Evolutionary conservation across 495 filamentous ascomycete genomes (phyloP), one percentile per base, ranked within the genome.

Genomic region (Apiosordaria backusii): DNA sequence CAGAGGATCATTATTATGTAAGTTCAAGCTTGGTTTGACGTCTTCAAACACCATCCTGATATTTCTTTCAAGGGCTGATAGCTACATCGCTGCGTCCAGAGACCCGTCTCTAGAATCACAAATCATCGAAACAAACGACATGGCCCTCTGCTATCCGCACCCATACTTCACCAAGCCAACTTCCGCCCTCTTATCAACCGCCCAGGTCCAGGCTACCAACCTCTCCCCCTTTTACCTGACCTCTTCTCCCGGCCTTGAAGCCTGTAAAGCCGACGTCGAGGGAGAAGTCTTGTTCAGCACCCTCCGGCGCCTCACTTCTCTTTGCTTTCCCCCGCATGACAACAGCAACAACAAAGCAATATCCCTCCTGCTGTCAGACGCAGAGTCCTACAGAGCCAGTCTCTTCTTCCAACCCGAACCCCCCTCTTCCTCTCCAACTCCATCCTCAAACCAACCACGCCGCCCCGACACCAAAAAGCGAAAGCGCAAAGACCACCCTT

Each of bases 241-340:
- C 23, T 62, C 68, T 5, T 57, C 67, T 4, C 72, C 66, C 4
- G 50, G 61, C 35, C 19, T 72, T 4, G 68, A 72, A 59, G 70
- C 68, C 6, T 74, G 72, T 53, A 72, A 72, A 35, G 66, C 68
- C 5, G 70, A 74, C 52, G 63, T 67, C 3, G 67, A 72, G 35
- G 70, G 60, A 19, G 63, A 67, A 9, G 65, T 72, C 4, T 61
- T 72, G n/a, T 50, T 66, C 62, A 72, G 65, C 54, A 65, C 70
- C 1, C 68, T 74, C 15, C 61, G 67, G 0, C 65, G 68, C 9
- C 65, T 72, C 24, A 35, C 27, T 18, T 19, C 21, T 6, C 57
- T 21, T 25, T 35, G 22, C 59, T 63, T 52, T 24, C 53, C 1
- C 4, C 16, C 23, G 6, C 2, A 24, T 18, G 0, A 60, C 24